Percentiles rank a stretch among this genome's conserved stretches.
These are phyloP conservation scores for Dioszegia crocea DNA, from an alignment of 768 basidiomycete species.

Conservation along the genomic window DNA sequence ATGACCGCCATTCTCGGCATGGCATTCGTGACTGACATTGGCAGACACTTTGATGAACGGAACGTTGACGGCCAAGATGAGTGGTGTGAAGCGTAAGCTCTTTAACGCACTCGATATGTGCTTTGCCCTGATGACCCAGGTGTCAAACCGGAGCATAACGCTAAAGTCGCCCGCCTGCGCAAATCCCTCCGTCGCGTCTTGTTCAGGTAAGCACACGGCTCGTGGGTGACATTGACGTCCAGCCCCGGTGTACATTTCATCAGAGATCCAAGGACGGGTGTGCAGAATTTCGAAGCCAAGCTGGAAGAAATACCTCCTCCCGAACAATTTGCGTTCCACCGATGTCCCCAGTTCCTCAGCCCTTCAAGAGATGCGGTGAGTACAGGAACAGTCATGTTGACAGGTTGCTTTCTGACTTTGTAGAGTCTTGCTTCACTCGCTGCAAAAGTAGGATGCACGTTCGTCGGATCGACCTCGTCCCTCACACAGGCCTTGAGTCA, in stretches of 20 bases:
- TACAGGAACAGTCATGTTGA: neutral
- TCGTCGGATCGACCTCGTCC: slow-evolving; percentile 85
- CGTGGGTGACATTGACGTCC: slow-evolving; percentile 10
- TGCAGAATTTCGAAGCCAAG: slow-evolving; percentile 74
- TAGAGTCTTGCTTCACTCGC: slow-evolving; percentile 68
- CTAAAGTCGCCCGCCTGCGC: slow-evolving; percentile 61
- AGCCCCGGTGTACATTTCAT: slow-evolving; percentile 89
- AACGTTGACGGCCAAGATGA: neutral
- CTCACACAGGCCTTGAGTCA: slow-evolving; percentile 77
- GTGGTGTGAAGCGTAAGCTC: neutral
- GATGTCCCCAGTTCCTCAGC: slow-evolving; percentile 66
- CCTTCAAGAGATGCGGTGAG: slow-evolving; percentile 72
- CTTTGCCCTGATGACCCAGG: too few relatives aligned
- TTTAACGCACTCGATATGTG: too few relatives aligned
- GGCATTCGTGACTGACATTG: too few relatives aligned
- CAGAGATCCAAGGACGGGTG: slow-evolving; percentile 74
- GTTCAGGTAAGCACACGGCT: slow-evolving; percentile 61
- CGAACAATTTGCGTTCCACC: slow-evolving; percentile 77
- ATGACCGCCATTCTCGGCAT: too few relatives aligned
- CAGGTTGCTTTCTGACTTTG: neutral
- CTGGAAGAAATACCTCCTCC: slow-evolving; percentile 71
- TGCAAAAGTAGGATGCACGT: slow-evolving; percentile 58
- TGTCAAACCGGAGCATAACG: slow-evolving; percentile 42
- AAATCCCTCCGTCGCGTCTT: slow-evolving; percentile 67
- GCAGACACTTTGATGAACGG: too few relatives aligned